Percentiles rank a stretch among this genome's conserved stretches.
These are phyloP conservation scores for Taxawa tesnikishii DNA, from an alignment of 2,329 filamentous ascomycete genomes.

Conservation along the genomic window DNA sequence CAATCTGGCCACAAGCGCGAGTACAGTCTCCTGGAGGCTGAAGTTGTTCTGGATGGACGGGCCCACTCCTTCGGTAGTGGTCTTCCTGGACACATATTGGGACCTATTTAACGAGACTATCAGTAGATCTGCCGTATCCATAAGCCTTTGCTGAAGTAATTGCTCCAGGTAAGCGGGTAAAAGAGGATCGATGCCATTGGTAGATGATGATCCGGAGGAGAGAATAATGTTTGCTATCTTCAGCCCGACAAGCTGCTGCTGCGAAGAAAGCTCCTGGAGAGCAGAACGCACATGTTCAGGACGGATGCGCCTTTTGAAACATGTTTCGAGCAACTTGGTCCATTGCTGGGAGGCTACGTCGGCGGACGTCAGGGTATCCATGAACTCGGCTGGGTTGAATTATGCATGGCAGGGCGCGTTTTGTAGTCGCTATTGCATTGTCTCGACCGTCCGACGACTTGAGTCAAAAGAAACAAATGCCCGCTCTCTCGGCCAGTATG, in stretches of 20 bases:
- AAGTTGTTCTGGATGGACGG: slow-evolving; percentile 10
- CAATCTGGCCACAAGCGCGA: slow-evolving; percentile 15
- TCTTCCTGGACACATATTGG: slow-evolving; percentile 5
- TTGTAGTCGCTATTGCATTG: slow-evolving; percentile 1
- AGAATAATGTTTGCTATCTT: slow-evolving; percentile 5
- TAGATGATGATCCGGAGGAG: slow-evolving; percentile 1
- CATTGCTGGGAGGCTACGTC: slow-evolving; percentile 7
- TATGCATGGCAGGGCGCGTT: slow-evolving; percentile 3
- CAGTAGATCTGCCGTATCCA: slow-evolving; percentile 16
- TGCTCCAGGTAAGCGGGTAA: slow-evolving; percentile 15
- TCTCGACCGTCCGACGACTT: slow-evolving; percentile 1
- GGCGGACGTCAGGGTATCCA: background rate
- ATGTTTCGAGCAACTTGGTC: slow-evolving; percentile 5
- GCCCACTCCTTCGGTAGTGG: background rate
- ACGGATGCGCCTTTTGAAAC: slow-evolving; percentile 7
- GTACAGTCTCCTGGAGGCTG: slow-evolving; percentile 19
- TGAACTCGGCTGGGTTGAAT: slow-evolving; percentile 1
- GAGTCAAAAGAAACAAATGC: slow-evolving; percentile 5
- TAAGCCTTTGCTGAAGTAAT: slow-evolving; percentile 12
- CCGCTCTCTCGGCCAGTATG: slow-evolving; percentile 4
- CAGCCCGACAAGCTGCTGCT: slow-evolving; percentile 1
- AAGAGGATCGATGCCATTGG: slow-evolving; percentile 12
- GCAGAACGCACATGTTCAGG: slow-evolving; percentile 5
- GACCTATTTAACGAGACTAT: slow-evolving; percentile 16
- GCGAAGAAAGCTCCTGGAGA: slow-evolving; percentile 5